Evolutionary conservation across 306 rosid genomes (phyloP).

Genomic region (Acmispon strigosus): DNA sequence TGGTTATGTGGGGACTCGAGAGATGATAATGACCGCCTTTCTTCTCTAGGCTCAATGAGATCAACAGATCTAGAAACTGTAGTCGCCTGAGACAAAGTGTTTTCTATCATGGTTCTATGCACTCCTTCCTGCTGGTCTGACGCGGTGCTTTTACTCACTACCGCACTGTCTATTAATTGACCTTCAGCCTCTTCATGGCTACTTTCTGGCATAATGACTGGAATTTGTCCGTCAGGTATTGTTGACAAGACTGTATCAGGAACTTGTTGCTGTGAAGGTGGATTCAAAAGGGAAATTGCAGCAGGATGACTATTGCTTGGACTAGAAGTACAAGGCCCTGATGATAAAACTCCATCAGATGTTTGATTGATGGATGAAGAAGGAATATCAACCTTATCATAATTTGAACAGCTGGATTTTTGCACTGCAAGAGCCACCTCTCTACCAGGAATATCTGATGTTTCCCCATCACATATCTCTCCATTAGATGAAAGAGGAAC

Average conservation of each 20-base stretch:
- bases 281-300: constrained; percentile 7
- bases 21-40: constrained; percentile 20
- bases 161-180: neutral
- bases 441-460: constrained; percentile 18
- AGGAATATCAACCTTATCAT: constrained; percentile 4
- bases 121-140: constrained; percentile 33
- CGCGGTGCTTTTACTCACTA: constrained; percentile 21
- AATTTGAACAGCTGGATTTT: constrained; percentile 6
- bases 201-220: constrained; percentile 16
- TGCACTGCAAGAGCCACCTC: constrained; percentile 1
- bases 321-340: constrained; percentile 6
- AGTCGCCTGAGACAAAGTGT: constrained; percentile 25
- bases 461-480: constrained; percentile 9
- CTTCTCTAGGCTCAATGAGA: constrained; percentile 26
- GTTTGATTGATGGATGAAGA: constrained; percentile 12
- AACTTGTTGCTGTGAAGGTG: constrained; percentile 18
- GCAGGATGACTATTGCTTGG: neutral
- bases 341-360: constrained; percentile 4
- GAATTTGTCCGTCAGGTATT: constrained; percentile 22
- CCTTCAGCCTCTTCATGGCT: constrained; percentile 27
- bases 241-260: neutral
- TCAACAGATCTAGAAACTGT: constrained; percentile 24
- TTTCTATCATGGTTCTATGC: constrained; percentile 18
- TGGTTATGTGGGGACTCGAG: constrained; percentile 20
- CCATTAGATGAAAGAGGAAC: constrained; percentile 15